These are phyloP conservation scores for Xerocomus brunneocitrinus DNA, from an alignment of 768 basidiomycete genomes.

Conservation along the genomic window DNA sequence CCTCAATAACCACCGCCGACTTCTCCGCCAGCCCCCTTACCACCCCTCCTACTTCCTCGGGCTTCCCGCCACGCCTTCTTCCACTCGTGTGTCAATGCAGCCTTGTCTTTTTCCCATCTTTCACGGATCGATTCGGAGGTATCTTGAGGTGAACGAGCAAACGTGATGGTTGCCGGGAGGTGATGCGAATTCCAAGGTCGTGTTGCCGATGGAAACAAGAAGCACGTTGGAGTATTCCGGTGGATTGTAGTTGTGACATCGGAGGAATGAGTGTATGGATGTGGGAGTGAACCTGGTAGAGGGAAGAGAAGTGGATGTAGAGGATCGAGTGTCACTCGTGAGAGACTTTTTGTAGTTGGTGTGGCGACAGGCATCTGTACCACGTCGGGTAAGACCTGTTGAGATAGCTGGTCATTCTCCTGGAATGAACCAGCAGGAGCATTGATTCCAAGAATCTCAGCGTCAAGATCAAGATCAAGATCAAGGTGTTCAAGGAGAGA, in stretches of 20 bases:
- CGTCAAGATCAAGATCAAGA: conserved; percentile 68
- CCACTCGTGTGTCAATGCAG: conserved; percentile 69
- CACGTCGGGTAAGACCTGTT: conserved; percentile 6
- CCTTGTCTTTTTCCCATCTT: conserved; percentile 67
- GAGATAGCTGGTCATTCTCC: neutral
- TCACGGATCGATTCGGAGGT: conserved; percentile 48
- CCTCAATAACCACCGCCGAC: conserved; percentile 9
- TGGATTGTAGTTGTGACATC: neutral
- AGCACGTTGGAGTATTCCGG: conserved; percentile 18
- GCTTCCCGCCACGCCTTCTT: conserved; percentile 75
- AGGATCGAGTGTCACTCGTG: conserved; percentile 42
- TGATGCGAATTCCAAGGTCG: conserved; percentile 49
- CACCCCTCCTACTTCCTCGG: conserved; percentile 55
- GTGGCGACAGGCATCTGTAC: conserved; percentile 1
- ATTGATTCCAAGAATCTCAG: conserved; percentile 37
- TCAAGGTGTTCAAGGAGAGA: conserved; percentile 74
- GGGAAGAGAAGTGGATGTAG: conserved; percentile 65
- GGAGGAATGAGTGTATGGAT: conserved; percentile 12
- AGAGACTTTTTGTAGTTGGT: conserved; percentile 3
- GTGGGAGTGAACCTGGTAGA: conserved; percentile 24
- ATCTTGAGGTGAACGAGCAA: conserved; percentile 20
- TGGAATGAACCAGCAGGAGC: conserved; percentile 12
- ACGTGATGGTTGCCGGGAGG: conserved; percentile 16
- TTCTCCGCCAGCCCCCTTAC: conserved; percentile 41
- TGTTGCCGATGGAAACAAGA: conserved; percentile 32